A percentile compares a stretch with the other conserved stretches of the same genome.
Conservation (phyloP, 2,329 filamentous ascomycete genomes). For the Camillea tinctor region DNA sequence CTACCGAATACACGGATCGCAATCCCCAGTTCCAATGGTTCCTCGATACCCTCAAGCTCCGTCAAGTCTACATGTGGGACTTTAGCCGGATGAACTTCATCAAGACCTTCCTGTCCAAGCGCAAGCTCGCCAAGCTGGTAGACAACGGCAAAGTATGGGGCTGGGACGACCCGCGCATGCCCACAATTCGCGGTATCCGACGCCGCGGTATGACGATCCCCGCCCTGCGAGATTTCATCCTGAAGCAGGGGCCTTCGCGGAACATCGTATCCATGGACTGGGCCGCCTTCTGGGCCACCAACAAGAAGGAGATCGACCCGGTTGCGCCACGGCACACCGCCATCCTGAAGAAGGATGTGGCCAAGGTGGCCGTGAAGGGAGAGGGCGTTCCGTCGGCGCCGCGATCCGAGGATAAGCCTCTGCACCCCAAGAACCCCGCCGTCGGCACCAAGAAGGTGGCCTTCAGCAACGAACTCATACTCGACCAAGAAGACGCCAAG, state of each 20-base stretch:
- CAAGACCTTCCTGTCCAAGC: conserved; percentile 78
- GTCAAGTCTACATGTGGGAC: conserved; percentile 80
- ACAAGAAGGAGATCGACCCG: conserved; percentile 82
- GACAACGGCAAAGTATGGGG: conserved; percentile 74
- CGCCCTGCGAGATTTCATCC: conserved; percentile 78
- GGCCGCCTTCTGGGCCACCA: conserved; percentile 70
- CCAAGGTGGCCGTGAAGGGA: conserved; percentile 68
- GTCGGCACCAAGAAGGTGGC: conserved; percentile 84
- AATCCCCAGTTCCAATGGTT: conserved; percentile 89
- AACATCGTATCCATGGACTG: conserved; percentile 85
- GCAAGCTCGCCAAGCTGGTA: conserved; percentile 81
- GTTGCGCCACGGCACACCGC: conserved; percentile 72
- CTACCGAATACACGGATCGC: conserved; percentile 84
- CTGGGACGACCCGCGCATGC: conserved; percentile 87
- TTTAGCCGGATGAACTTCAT: conserved; percentile 85
- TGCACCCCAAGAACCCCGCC: conserved; percentile 85
- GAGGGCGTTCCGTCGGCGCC: conserved; percentile 63
- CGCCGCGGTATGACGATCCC: conserved; percentile 77
- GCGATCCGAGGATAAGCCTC: conserved; percentile 72
- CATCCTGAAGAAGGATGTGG: conserved; percentile 67
- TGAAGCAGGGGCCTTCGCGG: conserved; percentile 79
- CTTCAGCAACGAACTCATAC: conserved; percentile 70
- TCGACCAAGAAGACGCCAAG: conserved; percentile 85
- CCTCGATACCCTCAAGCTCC: conserved; percentile 69
- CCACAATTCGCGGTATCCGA: conserved; percentile 76